These are phyloP conservation scores for Agapanthus africanus DNA, from an alignment of 106 monocot species.

Conservation along the genomic window DNA sequence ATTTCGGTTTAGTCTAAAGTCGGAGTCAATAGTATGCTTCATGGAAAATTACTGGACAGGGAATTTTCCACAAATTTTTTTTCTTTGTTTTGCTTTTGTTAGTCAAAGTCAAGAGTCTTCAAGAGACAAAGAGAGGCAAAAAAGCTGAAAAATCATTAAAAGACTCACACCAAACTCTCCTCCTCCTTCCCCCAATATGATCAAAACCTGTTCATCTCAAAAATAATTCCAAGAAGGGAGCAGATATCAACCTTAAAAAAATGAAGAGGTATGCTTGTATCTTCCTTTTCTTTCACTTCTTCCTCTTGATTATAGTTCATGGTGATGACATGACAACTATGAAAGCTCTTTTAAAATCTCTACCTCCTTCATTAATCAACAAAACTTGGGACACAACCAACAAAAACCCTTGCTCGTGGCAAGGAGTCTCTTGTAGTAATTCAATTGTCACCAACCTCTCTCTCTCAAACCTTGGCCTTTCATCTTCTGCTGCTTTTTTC, in stretches of 20 bases:
- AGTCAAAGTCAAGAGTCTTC: no score
- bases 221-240: neutral
- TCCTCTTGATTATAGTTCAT: neutral
- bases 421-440: neutral
- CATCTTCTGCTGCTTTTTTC: conserved; percentile 1
- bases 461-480: conserved; percentile 4
- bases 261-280: conserved; percentile 6
- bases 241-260: neutral
- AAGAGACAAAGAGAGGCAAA: no score
- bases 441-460: neutral
- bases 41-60: no score
- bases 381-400: neutral
- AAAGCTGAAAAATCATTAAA: no score
- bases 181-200: neutral
- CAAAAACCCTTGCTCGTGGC: neutral
- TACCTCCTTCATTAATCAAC: neutral
- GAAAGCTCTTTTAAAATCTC: neutral
- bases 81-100: no score
- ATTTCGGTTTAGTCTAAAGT: no score
- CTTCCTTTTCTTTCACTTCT: no score
- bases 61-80: no score
- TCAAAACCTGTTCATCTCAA: neutral
- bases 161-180: neutral
- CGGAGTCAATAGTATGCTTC: no score
- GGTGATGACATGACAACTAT: neutral